phyloP scores from a whole-genome alignment of 163 green algal genomes.

The Chlorella variabilis region DNA sequence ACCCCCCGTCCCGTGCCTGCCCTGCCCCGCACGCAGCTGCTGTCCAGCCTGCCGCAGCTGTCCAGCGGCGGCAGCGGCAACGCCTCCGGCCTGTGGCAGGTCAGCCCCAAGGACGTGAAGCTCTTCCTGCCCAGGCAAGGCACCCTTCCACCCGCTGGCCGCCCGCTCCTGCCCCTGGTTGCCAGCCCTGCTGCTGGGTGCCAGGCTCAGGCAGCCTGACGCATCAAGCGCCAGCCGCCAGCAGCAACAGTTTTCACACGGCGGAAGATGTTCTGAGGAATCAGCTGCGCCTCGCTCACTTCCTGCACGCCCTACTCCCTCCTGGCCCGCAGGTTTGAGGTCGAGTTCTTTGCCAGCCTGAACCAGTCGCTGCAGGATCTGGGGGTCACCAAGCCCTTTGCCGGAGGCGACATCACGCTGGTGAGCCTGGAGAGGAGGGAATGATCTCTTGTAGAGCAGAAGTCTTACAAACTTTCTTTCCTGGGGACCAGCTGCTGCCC shows the following conservation, averaged over 20 bases:
- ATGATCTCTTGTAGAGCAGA: background rate
- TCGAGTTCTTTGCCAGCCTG: conserved; percentile 30
- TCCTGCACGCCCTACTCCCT: too few species aligned
- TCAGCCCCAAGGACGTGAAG: conserved; percentile 13
- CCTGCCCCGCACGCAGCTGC: background rate
- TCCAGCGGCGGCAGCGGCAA: background rate
- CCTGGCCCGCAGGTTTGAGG: conserved; percentile 51
- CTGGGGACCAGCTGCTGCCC: too few species aligned
- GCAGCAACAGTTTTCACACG: too few species aligned
- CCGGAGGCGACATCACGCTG: conserved; percentile 36
- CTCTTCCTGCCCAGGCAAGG: conserved; percentile 24
- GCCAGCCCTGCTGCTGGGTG: too few species aligned
- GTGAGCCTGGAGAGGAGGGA: background rate
- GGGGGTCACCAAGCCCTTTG: conserved; percentile 33
- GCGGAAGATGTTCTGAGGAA: too few species aligned
- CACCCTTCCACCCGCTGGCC: too few species aligned
- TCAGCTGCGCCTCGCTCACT: too few species aligned
- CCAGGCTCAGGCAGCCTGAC: too few species aligned
- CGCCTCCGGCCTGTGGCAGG: background rate
- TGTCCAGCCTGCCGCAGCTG: background rate
- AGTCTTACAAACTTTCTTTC: too few species aligned
- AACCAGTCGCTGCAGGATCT: conserved; percentile 1
- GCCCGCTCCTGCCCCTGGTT: too few species aligned
- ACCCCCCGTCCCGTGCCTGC: background rate
- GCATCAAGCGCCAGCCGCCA: too few species aligned